A percentile compares a stretch with the other conserved stretches of the same genome.
Conservation (phyloP, 129 eudicot species). For the Erigeron canadensis region DNA sequence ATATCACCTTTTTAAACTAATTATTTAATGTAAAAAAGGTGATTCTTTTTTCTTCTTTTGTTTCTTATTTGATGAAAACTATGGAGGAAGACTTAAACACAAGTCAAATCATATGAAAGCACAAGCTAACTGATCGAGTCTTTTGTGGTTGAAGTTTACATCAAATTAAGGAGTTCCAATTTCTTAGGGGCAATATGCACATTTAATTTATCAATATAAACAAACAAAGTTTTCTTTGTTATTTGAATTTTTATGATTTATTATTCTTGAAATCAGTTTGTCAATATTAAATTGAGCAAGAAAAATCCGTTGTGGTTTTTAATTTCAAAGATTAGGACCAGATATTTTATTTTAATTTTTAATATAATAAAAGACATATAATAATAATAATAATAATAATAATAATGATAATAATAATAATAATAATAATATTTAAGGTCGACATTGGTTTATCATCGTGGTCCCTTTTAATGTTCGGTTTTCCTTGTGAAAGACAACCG, state of each 20-base stretch:
- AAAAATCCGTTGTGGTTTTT: slow-evolving; percentile 32
- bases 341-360: background rate
- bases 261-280: slow-evolving; percentile 7
- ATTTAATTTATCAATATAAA: background rate
- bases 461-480: slow-evolving; percentile 34
- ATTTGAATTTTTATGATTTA: slow-evolving; percentile 7
- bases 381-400: no score
- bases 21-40: background rate
- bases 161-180: slow-evolving; percentile 35
- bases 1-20: background rate
- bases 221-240: background rate
- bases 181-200: slow-evolving; percentile 29
- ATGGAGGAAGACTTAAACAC: slow-evolving; percentile 26
- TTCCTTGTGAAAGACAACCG: slow-evolving; percentile 31
- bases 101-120: slow-evolving; percentile 43
- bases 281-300: slow-evolving; percentile 27
- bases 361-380: no score
- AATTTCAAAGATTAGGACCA: slow-evolving; percentile 29
- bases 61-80: slow-evolving; percentile 21
- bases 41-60: background rate
- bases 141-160: slow-evolving; percentile 41
- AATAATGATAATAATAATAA: no score
- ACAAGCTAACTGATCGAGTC: slow-evolving; percentile 41
- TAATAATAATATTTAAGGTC: no score
- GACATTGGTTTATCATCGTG: slow-evolving; percentile 13